Evolutionary conservation across 164 flowering plant species (phyloP).

Genomic region (Taxillus chinensis): DNA sequence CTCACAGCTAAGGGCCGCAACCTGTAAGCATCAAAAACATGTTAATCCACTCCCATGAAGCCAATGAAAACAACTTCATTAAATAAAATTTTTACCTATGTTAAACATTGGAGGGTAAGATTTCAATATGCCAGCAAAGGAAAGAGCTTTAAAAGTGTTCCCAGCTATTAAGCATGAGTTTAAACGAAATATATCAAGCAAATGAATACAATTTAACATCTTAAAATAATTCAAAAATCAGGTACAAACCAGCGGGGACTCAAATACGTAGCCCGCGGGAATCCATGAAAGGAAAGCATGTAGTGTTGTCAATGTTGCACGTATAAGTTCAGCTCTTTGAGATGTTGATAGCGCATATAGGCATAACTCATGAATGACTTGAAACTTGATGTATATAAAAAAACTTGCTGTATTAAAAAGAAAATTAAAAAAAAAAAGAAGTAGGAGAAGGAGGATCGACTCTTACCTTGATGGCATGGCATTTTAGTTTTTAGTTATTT

Average conservation of each 20-base stretch:
- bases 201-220: not conserved
- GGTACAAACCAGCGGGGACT: constrained; percentile 82
- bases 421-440: not conserved
- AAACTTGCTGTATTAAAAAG: too few relatives aligned
- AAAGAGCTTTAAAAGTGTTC: constrained; percentile 80
- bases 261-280: constrained; percentile 95
- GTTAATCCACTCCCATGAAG: constrained; percentile 1
- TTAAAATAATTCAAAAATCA: too few relatives aligned
- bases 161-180: constrained; percentile 44
- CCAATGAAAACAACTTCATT: not conserved
- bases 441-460: not conserved
- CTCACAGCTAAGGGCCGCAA: constrained; percentile 84
- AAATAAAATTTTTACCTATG: constrained; percentile 51
- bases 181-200: not conserved
- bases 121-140: constrained; percentile 80
- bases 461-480: too few relatives aligned
- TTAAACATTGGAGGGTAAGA: constrained; percentile 87
- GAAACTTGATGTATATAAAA: constrained; percentile 77
- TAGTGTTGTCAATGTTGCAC: constrained; percentile 87
- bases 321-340: constrained; percentile 86
- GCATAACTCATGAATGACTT: constrained; percentile 97
- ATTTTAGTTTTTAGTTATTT: too few relatives aligned
- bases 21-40: constrained; percentile 35
- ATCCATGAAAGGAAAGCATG: constrained; percentile 99
- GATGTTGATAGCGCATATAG: constrained; percentile 92